Percentiles rank a stretch among this genome's conserved stretches.
These are phyloP conservation scores for Clarireedia monteithiana DNA, from an alignment of 2,329 filamentous ascomycete species.

Conservation along the genomic window DNA sequence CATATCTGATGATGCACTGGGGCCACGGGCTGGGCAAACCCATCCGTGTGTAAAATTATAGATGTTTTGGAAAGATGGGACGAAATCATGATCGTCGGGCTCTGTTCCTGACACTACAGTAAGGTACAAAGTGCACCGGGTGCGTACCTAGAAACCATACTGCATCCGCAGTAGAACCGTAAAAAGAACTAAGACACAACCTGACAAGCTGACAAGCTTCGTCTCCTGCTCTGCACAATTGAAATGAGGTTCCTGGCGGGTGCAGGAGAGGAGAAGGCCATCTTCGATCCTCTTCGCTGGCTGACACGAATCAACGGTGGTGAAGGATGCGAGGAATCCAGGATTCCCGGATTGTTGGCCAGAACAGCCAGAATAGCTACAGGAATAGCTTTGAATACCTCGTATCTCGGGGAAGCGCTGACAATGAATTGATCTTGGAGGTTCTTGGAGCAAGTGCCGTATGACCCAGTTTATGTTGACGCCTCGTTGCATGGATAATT, in stretches of 20 bases:
- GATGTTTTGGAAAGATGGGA: slow-evolving; percentile 8
- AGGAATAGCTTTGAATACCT: no score
- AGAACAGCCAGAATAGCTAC: no score
- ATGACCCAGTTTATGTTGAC: slow-evolving; percentile 4
- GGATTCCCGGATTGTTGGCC: no score
- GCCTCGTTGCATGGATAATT: slow-evolving; percentile 3
- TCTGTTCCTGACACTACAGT: slow-evolving; percentile 5
- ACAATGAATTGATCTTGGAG: not conserved
- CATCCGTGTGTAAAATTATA: not conserved
- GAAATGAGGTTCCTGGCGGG: no score
- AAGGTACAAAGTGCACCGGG: not conserved
- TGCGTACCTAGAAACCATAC: not conserved
- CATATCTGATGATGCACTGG: not conserved
- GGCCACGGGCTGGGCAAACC: not conserved
- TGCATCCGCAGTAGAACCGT: not conserved
- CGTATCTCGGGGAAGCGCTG: no score
- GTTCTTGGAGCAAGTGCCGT: not conserved
- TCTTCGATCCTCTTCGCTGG: no score
- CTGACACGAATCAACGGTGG: not conserved
- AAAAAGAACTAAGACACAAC: not conserved
- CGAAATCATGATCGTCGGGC: slow-evolving; percentile 8
- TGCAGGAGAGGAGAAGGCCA: no score
- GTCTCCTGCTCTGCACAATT: no score
- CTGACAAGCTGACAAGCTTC: no score
- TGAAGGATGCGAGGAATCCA: no score